Conservation (phyloP, 345 rosid genomes). For the Gossypium herbaceum region DNA sequence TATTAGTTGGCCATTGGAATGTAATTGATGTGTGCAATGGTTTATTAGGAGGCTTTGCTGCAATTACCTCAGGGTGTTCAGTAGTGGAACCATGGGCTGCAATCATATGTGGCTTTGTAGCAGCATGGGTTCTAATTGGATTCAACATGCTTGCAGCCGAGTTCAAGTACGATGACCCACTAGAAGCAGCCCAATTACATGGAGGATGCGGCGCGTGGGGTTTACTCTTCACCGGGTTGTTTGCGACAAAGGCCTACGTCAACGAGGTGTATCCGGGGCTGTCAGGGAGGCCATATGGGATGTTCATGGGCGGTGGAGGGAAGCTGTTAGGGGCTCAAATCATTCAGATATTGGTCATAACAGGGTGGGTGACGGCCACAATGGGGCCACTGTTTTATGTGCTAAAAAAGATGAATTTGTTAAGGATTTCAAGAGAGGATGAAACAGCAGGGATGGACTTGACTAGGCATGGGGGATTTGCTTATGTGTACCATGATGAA, state of each 20-base stretch:
- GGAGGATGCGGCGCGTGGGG: slow-evolving; percentile 91
- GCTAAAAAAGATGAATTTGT: slow-evolving; percentile 45
- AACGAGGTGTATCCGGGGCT: slow-evolving; percentile 44
- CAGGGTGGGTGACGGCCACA: slow-evolving; percentile 69
- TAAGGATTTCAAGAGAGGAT: slow-evolving; percentile 56
- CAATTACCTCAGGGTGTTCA: slow-evolving; percentile 73
- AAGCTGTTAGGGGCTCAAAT: slow-evolving; percentile 65
- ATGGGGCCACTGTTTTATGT: slow-evolving; percentile 64
- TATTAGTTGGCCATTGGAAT: slow-evolving; percentile 73
- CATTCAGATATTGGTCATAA: slow-evolving; percentile 47
- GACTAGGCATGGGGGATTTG: slow-evolving; percentile 78
- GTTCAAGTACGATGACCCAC: slow-evolving; percentile 51
- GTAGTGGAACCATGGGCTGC: slow-evolving; percentile 92
- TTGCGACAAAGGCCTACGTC: slow-evolving; percentile 45
- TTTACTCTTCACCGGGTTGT: slow-evolving; percentile 62
- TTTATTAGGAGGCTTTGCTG: slow-evolving; percentile 76
- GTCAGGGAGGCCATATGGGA: slow-evolving; percentile 41
- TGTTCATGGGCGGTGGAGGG: slow-evolving; percentile 78
- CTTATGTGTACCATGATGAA: slow-evolving; percentile 64
- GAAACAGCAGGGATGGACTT: slow-evolving; percentile 82
- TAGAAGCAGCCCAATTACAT: slow-evolving; percentile 76
- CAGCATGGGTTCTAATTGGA: slow-evolving; percentile 58
- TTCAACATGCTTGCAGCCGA: slow-evolving; percentile 56
- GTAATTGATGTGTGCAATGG: slow-evolving; percentile 78
- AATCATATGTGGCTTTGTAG: slow-evolving; percentile 62